A percentile compares a stretch with the other conserved stretches of the same genome.
phyloP scores from a whole-genome alignment of 345 rosid species.

The Lumnitzera racemosa region DNA sequence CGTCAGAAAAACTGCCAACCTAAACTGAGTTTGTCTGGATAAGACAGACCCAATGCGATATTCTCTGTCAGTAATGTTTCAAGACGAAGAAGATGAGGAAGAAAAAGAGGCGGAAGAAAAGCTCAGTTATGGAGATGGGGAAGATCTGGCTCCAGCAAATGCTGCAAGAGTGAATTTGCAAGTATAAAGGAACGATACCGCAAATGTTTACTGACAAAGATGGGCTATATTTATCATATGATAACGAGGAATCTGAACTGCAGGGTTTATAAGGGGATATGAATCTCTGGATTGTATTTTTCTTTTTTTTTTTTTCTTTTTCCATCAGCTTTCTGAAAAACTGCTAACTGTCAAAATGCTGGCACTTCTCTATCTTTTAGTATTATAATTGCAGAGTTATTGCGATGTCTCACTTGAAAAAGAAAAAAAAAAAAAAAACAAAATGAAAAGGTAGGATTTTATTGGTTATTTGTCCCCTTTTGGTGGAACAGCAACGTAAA shows the following conservation, averaged over 20 bases:
- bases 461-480: constrained; percentile 2
- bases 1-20: too few relatives aligned
- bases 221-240: constrained; percentile 72
- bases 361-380: not conserved
- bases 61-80: constrained; percentile 15
- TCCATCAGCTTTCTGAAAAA: too few relatives aligned
- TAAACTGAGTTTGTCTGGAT: too few relatives aligned
- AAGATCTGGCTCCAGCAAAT: constrained; percentile 28
- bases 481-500: constrained; percentile 47
- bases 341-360: too few relatives aligned
- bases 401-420: not conserved
- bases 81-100: constrained; percentile 24
- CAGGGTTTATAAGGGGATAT: not conserved
- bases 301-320: too few relatives aligned
- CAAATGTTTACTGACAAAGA: constrained; percentile 74
- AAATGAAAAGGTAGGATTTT: not conserved
- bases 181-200: constrained; percentile 74
- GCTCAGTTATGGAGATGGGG: constrained; percentile 31
- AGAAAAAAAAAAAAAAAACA: too few relatives aligned
- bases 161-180: constrained; percentile 29
- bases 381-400: not conserved
- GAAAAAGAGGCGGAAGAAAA: constrained; percentile 15
- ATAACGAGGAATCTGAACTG: constrained; percentile 72
- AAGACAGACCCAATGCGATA: too few relatives aligned
- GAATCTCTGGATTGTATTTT: not conserved